Percentiles rank a stretch among this genome's conserved stretches.
phyloP scores from a whole-genome alignment of 192 early-diverging fungal species.

The Backusella psychrophila region DNA sequence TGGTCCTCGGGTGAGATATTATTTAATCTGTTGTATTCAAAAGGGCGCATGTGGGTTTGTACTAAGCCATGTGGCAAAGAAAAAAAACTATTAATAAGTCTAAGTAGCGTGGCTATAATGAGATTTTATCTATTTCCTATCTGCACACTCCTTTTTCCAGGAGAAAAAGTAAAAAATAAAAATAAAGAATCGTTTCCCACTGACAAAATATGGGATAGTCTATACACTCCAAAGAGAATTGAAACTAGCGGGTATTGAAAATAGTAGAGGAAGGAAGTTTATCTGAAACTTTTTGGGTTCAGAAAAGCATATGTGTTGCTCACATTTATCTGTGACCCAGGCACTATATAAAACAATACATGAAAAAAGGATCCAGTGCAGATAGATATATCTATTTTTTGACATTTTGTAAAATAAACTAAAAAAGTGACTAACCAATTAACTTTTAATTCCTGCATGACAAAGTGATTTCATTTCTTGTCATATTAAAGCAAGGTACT shows the following conservation, averaged over 20 bases:
- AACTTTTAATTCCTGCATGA: not conserved
- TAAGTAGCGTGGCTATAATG: not conserved
- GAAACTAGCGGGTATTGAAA: not conserved
- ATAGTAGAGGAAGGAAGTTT: not conserved
- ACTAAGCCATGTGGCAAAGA: not conserved
- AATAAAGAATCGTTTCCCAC: not conserved
- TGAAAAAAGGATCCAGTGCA: not conserved
- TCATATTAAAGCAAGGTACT: not conserved
- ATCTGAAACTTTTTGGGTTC: not conserved
- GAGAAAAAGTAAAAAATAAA: not conserved
- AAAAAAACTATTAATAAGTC: not conserved
- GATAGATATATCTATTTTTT: not conserved
- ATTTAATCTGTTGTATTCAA: not conserved
- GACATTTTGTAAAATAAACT: not conserved
- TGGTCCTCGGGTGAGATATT: not conserved
- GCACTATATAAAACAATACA: not conserved
- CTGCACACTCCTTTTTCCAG: not conserved
- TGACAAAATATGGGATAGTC: not conserved
- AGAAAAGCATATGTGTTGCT: not conserved
- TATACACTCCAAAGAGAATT: not conserved
- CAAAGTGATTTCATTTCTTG: constrained; percentile 3
- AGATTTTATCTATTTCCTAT: not conserved
- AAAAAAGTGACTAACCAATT: not conserved
- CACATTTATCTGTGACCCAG: not conserved
- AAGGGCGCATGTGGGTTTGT: not conserved